phyloP scores from a whole-genome alignment of 352 stramenopile species.

The Blastocystis sp. region DNA sequence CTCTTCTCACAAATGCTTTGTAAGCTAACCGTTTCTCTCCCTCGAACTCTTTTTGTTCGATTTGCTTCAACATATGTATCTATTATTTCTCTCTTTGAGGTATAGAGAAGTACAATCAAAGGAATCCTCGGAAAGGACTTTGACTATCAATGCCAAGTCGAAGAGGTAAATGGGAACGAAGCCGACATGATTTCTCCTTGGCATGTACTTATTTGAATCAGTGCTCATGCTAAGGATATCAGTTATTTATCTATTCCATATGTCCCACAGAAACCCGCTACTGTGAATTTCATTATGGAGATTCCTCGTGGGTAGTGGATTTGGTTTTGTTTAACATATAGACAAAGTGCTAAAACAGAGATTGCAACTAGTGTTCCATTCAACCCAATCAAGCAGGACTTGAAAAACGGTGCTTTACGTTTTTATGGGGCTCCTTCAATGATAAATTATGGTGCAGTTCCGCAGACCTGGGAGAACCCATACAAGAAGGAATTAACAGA shows the following conservation, averaged over 20 bases:
- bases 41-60: not conserved
- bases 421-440: constrained; percentile 83
- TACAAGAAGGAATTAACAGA: constrained; percentile 74
- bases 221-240: not conserved
- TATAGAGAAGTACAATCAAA: constrained; percentile 7
- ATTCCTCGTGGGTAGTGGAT: constrained; percentile 55
- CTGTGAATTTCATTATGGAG: constrained; percentile 61
- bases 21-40: not conserved
- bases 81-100: not conserved
- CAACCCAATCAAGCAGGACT: constrained; percentile 98
- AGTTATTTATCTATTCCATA: not conserved
- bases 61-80: not conserved
- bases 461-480: constrained; percentile 98
- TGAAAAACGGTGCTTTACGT: constrained; percentile 86
- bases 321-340: not conserved
- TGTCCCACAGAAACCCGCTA: not conserved
- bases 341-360: constrained; percentile 88
- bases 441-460: constrained; percentile 95
- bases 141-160: constrained; percentile 35
- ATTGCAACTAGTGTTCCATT: constrained; percentile 87
- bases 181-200: constrained; percentile 31
- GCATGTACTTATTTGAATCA: not conserved
- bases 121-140: constrained; percentile 43
- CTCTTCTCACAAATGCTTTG: not conserved
- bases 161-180: not conserved